phyloP scores from a whole-genome alignment of 345 rosid genomes.

The Eucalyptus guilfoylei region DNA sequence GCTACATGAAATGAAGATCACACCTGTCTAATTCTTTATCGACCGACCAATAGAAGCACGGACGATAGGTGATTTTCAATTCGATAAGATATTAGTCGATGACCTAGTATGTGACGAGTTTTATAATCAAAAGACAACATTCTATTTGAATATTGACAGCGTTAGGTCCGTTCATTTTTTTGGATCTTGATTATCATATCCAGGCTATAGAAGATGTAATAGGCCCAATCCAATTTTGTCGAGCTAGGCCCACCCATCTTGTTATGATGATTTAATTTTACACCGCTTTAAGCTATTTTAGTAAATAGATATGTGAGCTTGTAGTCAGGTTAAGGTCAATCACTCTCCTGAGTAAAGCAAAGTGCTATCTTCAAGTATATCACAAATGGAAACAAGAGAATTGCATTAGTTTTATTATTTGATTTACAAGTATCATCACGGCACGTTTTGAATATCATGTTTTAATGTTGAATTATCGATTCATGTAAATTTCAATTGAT shows the following conservation, averaged over 20 bases:
- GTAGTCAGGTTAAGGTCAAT: background rate
- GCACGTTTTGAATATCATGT: background rate
- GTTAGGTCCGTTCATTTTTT: background rate
- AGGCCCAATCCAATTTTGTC: background rate
- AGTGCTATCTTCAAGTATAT: background rate
- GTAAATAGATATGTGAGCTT: background rate
- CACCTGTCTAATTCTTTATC: background rate
- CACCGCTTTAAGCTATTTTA: background rate
- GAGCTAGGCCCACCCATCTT: background rate
- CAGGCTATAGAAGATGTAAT: background rate
- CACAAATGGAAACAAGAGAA: background rate
- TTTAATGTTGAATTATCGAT: background rate
- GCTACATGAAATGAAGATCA: background rate
- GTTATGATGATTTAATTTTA: background rate
- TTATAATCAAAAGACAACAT: background rate
- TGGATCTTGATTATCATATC: background rate
- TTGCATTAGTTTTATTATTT: background rate
- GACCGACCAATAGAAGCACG: background rate
- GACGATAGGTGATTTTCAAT: background rate
- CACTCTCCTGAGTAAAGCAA: background rate
- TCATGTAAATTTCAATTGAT: no score
- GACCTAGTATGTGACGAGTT: background rate
- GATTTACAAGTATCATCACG: background rate
- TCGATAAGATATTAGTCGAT: background rate
- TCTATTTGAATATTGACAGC: background rate